Evolutionary conservation across 306 rosid genomes (phyloP).

Genomic region (Ceratonia siliqua): DNA sequence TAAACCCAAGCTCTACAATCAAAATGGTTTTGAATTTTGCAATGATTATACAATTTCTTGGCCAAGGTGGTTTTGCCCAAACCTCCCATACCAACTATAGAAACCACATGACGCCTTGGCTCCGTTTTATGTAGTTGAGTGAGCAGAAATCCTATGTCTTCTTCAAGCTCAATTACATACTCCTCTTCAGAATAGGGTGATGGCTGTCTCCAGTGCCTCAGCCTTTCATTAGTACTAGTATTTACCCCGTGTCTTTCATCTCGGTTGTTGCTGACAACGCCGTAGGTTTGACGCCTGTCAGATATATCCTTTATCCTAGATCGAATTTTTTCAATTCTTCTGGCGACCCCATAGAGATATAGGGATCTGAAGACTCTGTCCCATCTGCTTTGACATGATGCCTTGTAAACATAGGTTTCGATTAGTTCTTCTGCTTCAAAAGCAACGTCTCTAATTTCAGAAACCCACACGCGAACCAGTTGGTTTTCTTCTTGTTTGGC

Average conservation of each 20-base stretch:
- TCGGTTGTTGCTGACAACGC: neutral
- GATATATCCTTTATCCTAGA: conserved; percentile 35
- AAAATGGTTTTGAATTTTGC: conserved; percentile 28
- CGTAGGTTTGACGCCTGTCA: conserved; percentile 32
- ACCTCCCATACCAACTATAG: conserved; percentile 57
- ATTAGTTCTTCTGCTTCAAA: conserved; percentile 41
- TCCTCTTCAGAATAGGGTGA: conserved; percentile 41
- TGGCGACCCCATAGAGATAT: conserved; percentile 8
- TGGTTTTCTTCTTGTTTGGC: conserved; percentile 43
- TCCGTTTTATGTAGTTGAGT: conserved; percentile 28
- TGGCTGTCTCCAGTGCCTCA: conserved; percentile 47
- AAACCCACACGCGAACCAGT: conserved; percentile 41
- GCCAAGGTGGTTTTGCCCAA: conserved; percentile 47
- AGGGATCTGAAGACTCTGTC: conserved; percentile 18
- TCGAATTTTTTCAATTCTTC: conserved; percentile 25
- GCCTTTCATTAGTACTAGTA: conserved; percentile 1
- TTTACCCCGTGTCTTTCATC: neutral
- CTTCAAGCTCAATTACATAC: conserved; percentile 45
- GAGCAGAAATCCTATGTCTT: conserved; percentile 29
- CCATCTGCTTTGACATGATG: conserved; percentile 3
- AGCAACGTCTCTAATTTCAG: conserved; percentile 46
- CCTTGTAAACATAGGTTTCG: conserved; percentile 39
- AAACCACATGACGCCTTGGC: conserved; percentile 34
- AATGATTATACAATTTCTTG: conserved; percentile 38
- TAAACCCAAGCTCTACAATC: conserved; percentile 48